These are phyloP conservation scores for Leucaena leucocephala DNA, from an alignment of 306 rosid genomes.

Conservation along the genomic window DNA sequence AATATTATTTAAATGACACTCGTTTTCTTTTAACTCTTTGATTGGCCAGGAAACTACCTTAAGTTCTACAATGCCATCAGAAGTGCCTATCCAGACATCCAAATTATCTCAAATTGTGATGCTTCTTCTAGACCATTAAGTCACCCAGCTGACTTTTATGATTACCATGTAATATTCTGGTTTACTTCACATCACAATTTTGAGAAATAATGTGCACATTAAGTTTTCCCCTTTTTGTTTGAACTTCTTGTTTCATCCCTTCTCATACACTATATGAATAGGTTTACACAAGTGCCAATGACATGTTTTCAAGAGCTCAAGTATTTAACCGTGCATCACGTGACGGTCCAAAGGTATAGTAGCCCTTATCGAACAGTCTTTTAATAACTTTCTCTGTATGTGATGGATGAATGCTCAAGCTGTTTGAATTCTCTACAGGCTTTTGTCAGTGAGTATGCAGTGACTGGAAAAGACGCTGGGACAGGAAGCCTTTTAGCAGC, in stretches of 20 bases:
- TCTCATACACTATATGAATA: slow-evolving; percentile 35
- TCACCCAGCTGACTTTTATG: slow-evolving; percentile 93
- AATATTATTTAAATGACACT: not conserved
- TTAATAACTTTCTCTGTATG: not conserved
- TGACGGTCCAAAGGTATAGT: slow-evolving; percentile 49
- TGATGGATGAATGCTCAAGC: slow-evolving; percentile 8
- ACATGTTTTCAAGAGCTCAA: slow-evolving; percentile 67
- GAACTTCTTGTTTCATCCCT: slow-evolving; percentile 12
- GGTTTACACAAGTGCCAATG: slow-evolving; percentile 73
- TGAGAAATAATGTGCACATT: not conserved
- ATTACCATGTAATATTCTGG: slow-evolving; percentile 73
- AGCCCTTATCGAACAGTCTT: not conserved
- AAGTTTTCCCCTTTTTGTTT: not conserved
- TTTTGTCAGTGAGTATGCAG: slow-evolving; percentile 95
- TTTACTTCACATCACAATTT: slow-evolving; percentile 18
- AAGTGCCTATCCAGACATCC: slow-evolving; percentile 77
- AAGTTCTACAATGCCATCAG: slow-evolving; percentile 68
- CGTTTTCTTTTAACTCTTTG: slow-evolving; percentile 12
- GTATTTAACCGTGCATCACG: slow-evolving; percentile 61
- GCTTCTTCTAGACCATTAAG: slow-evolving; percentile 65
- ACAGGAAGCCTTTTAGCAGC: slow-evolving; percentile 87
- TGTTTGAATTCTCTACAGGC: slow-evolving; percentile 56
- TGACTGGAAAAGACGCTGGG: slow-evolving; percentile 72
- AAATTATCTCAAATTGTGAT: slow-evolving; percentile 88
- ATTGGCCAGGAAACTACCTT: slow-evolving; percentile 71